These are phyloP conservation scores for Tuber microsphaerosporum DNA, from an alignment of 495 filamentous ascomycete genomes.

Conservation along the genomic window DNA sequence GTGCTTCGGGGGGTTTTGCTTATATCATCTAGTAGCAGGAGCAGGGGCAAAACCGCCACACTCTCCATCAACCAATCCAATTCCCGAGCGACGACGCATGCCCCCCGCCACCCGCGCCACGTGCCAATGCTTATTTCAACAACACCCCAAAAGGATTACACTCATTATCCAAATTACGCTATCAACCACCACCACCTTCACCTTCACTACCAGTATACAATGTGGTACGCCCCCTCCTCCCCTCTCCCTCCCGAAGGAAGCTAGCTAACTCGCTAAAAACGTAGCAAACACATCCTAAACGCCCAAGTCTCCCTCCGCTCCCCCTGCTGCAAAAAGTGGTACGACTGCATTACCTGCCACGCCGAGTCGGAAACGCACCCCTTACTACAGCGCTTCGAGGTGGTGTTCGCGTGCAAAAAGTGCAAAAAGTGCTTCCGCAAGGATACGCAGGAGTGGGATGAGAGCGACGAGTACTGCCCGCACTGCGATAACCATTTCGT, in stretches of 20 bases:
- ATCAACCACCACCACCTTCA: not conserved
- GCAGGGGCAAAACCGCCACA: not conserved
- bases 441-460: constrained; percentile 82
- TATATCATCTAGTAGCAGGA: too few relatives aligned
- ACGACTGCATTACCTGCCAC: constrained; percentile 96
- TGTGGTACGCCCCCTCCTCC: not conserved
- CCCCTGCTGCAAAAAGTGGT: constrained; percentile 95
- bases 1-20: too few relatives aligned
- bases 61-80: not conserved
- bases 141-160: not conserved
- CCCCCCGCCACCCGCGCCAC: not conserved
- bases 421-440: constrained; percentile 97
- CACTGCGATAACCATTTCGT: constrained; percentile 99
- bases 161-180: not conserved
- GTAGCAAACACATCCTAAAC: constrained; percentile 90
- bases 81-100: not conserved
- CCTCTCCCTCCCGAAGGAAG: not conserved
- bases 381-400: constrained; percentile 70
- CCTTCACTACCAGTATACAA: too few relatives aligned
- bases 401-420: constrained; percentile 97
- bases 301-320: constrained; percentile 94
- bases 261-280: not conserved
- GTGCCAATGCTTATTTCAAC: not conserved
- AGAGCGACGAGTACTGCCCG: constrained; percentile 98
- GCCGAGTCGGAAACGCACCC: constrained; percentile 67